phyloP scores from a whole-genome alignment of 495 filamentous ascomycete species.

The Penicillium maclennaniae region DNA sequence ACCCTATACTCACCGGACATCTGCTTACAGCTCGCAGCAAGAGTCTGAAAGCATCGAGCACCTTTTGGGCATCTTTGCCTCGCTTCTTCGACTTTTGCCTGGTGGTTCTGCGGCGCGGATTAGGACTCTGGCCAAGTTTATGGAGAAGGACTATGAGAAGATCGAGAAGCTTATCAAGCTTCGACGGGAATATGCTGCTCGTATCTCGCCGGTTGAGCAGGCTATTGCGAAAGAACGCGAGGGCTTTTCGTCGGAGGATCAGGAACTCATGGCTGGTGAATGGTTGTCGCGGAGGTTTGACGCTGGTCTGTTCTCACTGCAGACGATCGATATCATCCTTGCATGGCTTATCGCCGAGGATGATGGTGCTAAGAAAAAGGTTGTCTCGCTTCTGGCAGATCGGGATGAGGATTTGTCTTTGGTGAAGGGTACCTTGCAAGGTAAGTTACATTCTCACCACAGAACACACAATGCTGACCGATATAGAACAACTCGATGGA shows the following conservation, averaged over 20 bases:
- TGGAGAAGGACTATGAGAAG: constrained; percentile 91
- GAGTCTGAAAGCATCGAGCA: constrained; percentile 73
- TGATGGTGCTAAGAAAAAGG: constrained; percentile 65
- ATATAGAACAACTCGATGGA: constrained; percentile 59
- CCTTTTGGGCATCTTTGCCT: constrained; percentile 82
- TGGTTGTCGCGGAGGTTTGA: constrained; percentile 84
- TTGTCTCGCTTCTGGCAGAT: constrained; percentile 60
- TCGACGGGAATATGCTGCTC: constrained; percentile 65
- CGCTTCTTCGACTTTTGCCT: constrained; percentile 74
- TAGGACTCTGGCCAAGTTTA: constrained; percentile 86
- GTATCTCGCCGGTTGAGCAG: constrained; percentile 61
- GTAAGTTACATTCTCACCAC: constrained; percentile 32
- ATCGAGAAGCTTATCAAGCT: constrained; percentile 64
- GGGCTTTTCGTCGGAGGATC: constrained; percentile 47
- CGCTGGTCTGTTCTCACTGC: constrained; percentile 79
- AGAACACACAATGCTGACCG: constrained; percentile 15
- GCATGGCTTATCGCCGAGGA: constrained; percentile 95
- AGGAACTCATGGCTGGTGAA: constrained; percentile 66
- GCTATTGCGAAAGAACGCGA: constrained; percentile 58
- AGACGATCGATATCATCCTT: constrained; percentile 82
- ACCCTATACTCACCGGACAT: not conserved
- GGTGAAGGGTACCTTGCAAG: constrained; percentile 65
- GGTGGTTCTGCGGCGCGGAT: constrained; percentile 77
- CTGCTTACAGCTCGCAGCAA: constrained; percentile 42
- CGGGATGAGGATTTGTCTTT: constrained; percentile 60